Conservation (phyloP, 2,329 filamentous ascomycete genomes). For the Coniella lustricola region DNA sequence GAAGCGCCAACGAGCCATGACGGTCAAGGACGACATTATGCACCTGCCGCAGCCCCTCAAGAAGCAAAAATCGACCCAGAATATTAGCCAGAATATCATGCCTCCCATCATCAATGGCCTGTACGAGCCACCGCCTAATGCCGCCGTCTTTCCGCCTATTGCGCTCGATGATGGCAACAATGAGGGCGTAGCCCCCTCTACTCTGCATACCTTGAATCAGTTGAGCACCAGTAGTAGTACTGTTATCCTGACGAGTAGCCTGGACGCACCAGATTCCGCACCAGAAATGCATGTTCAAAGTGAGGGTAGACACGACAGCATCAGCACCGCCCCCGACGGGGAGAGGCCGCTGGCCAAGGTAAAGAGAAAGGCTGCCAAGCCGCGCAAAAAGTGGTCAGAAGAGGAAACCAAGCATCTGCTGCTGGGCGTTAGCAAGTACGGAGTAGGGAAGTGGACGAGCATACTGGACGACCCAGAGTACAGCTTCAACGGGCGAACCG, state of each 20-base stretch:
- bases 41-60: slow-evolving; percentile 58
- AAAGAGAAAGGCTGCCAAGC: slow-evolving; percentile 49
- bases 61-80: slow-evolving; percentile 52
- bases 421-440: slow-evolving; percentile 54
- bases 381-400: slow-evolving; percentile 57
- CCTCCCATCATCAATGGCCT: slow-evolving; percentile 61
- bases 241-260: slow-evolving; percentile 16
- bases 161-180: slow-evolving; percentile 43
- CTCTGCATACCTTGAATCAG: slow-evolving; percentile 29
- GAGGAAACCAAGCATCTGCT: slow-evolving; percentile 57
- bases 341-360: slow-evolving; percentile 32
- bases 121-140: slow-evolving; percentile 53
- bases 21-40: slow-evolving; percentile 54
- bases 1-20: slow-evolving; percentile 44
- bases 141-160: slow-evolving; percentile 58
- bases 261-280: slow-evolving; percentile 20
- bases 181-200: slow-evolving; percentile 29
- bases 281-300: slow-evolving; percentile 8
- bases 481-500: slow-evolving; percentile 52
- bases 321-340: slow-evolving; percentile 22
- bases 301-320: background rate
- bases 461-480: slow-evolving; percentile 57
- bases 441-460: slow-evolving; percentile 58
- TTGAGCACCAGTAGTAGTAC: slow-evolving; percentile 22
- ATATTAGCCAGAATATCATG: slow-evolving; percentile 45